Percentiles rank a stretch among this genome's conserved stretches.
These are phyloP conservation scores for Fallopia convolvulus DNA, from an alignment of 148 eudicot species.

Conservation along the genomic window DNA sequence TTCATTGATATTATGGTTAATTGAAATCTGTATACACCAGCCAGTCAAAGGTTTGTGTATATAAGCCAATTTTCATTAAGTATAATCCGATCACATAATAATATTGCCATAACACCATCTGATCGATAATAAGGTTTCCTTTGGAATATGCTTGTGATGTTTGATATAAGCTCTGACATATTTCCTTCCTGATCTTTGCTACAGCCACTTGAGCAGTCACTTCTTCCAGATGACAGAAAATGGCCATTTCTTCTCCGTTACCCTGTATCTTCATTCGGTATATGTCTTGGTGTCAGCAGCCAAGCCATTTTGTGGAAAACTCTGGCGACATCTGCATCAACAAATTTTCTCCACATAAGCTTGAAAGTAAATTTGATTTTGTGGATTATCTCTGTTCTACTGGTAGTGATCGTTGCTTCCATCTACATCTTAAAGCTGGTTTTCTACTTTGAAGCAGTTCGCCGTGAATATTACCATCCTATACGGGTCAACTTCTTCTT, in stretches of 20 bases:
- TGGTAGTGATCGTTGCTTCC: conserved; percentile 28
- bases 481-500: conserved; percentile 87
- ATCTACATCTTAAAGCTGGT: conserved; percentile 51
- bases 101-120: not conserved
- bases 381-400: conserved; percentile 56
- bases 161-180: not conserved
- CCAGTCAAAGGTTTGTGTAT: not conserved
- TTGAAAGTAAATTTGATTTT: conserved; percentile 41
- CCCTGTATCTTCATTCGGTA: conserved; percentile 73
- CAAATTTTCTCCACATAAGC: conserved; percentile 51
- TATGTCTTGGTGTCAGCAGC: conserved; percentile 87
- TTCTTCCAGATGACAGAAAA: conserved; percentile 71
- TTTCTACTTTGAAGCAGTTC: conserved; percentile 86
- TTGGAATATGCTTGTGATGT: not conserved
- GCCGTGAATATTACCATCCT: conserved; percentile 91
- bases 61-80: not conserved
- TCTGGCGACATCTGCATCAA: conserved; percentile 53
- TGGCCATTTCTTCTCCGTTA: conserved; percentile 94
- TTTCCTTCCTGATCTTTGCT: not conserved
- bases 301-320: conserved; percentile 87
- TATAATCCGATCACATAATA: not conserved
- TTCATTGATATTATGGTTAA: not conserved
- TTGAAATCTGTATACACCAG: not conserved
- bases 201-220: conserved; percentile 72
- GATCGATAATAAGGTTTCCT: not conserved